A percentile compares a stretch with the other conserved stretches of the same genome.
Conservation (phyloP, 176 grass and related monocot species). For the Phoenix dactylifera region DNA sequence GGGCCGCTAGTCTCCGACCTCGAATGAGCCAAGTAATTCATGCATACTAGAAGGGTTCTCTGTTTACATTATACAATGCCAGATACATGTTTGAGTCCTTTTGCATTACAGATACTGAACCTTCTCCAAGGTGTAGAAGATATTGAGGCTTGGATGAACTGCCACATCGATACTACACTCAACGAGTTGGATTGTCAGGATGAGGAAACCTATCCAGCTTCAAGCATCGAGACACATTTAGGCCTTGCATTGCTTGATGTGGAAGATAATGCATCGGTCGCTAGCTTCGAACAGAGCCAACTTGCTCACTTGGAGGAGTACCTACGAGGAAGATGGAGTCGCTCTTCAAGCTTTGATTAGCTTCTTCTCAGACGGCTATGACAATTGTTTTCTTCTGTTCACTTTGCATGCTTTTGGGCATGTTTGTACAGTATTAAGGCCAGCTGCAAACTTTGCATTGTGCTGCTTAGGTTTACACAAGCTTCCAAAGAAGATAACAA, state of each 20-base stretch:
- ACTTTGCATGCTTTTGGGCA: too few species aligned
- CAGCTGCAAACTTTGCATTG: too few species aligned
- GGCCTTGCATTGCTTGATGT: neutral
- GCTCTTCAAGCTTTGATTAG: constrained; percentile 8
- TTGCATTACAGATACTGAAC: constrained; percentile 36
- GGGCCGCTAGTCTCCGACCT: constrained; percentile 60
- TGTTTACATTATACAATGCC: too few species aligned
- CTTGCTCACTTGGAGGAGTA: neutral
- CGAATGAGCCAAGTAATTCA: constrained; percentile 46
- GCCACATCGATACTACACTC: constrained; percentile 2
- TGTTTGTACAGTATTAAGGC: too few species aligned
- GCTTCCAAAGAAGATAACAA: too few species aligned
- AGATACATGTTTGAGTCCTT: too few species aligned
- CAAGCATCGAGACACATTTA: neutral
- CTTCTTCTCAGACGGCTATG: too few species aligned
- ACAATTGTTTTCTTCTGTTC: too few species aligned
- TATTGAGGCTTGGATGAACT: constrained; percentile 7
- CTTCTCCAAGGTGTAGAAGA: constrained; percentile 38
- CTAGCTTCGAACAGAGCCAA: neutral
- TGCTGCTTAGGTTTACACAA: too few species aligned
- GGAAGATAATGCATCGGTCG: neutral
- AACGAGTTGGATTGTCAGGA: constrained; percentile 17
- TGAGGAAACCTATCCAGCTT: constrained; percentile 2
- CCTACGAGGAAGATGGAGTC: constrained; percentile 2
- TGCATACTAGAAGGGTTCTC: too few species aligned